Evolutionary conservation across 192 early-diverging fungal species (phyloP).

Genomic region (Entomortierella chlamydospora): DNA sequence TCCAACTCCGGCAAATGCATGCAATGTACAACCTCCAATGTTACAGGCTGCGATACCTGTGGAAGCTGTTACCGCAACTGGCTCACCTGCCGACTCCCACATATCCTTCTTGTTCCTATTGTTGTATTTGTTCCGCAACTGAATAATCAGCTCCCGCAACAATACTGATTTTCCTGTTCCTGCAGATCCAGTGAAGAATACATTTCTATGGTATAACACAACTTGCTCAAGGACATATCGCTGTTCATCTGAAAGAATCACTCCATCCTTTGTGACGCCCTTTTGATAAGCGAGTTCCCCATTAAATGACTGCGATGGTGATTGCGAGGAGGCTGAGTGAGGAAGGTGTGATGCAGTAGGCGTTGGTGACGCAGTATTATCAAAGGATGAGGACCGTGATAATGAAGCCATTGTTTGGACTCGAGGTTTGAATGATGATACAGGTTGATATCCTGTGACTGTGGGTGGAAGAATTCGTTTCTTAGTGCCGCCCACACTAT

Average conservation of each 20-base stretch:
- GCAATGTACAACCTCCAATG: slow-evolving; percentile 79
- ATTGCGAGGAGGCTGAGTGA: background rate
- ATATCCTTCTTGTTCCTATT: slow-evolving; percentile 60
- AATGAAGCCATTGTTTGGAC: background rate
- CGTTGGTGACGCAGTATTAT: background rate
- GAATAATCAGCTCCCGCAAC: slow-evolving; percentile 58
- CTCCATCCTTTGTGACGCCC: slow-evolving; percentile 35
- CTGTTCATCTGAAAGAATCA: slow-evolving; percentile 66
- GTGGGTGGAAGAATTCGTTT: slow-evolving; percentile 12
- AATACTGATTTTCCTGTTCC: slow-evolving; percentile 70
- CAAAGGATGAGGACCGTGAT: slow-evolving; percentile 7
- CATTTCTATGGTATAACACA: slow-evolving; percentile 59
- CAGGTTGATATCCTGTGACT: slow-evolving; percentile 5
- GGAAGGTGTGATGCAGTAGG: slow-evolving; percentile 5
- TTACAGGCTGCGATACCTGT: slow-evolving; percentile 88
- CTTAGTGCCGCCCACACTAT: slow-evolving; percentile 1
- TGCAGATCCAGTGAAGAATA: slow-evolving; percentile 86
- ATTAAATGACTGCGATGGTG: background rate
- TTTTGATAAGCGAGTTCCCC: background rate
- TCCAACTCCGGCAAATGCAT: slow-evolving; percentile 79
- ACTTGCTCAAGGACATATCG: slow-evolving; percentile 69
- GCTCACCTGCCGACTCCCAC: slow-evolving; percentile 29
- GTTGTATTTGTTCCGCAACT: slow-evolving; percentile 55
- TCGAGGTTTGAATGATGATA: background rate
- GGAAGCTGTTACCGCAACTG: slow-evolving; percentile 73